Base-by-base conservation (phyloP, 2,329 filamentous ascomycete species). In the Byssothecium circinans region DNA sequence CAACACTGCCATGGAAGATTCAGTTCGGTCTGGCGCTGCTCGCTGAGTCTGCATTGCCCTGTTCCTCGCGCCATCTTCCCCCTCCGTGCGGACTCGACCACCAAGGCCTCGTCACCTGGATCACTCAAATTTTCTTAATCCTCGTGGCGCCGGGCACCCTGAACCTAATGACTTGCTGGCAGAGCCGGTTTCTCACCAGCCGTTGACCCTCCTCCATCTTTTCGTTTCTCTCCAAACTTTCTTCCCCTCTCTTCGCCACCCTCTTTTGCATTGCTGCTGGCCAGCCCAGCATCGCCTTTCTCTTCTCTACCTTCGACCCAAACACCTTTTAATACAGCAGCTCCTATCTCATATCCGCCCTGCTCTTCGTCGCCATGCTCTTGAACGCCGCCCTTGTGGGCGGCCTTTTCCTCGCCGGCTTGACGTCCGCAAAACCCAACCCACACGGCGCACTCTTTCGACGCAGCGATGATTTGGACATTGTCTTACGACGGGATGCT, bases 221-320 rank as follows among this genome's bases (percentile, higher is more conserved):
- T 62, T 62, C 64, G 50, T 55, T 59, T 60, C 54, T 49, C 52
- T 46, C 52, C 45, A 22, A 47, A 49, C 32, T 52, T 60, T 10
- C 10, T 32, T 61, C 50, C 48, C 53, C 61, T 57, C 56, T 62
- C 17, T 34, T 20, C 50, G 53, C 53, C 54, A 56, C 56, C 54
- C 46, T 64, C 60, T 47, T 64, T 67, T 58, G 51, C 47, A 47
- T 53, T 55, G 68, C 68, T 71, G 68, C 68, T 68, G 68, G 58
- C 55, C 68, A 69, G 68, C 65, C 43, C 50, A 52, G 59, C 61
- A 33, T 52, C 50, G 43, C 53, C 52, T 8, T 50, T 47, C 42
- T 19, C 22, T 37, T 20, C 45, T 51, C 23, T 10, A 25, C 23
- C 23, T 43, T 47, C 42, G 29, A 36, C 30, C 48, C 49, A 56